Evolutionary conservation across 202 grass and related monocot species (phyloP), one percentile per base, ranked within the genome.

Genomic region (Schoenoplectus triqueter): DNA sequence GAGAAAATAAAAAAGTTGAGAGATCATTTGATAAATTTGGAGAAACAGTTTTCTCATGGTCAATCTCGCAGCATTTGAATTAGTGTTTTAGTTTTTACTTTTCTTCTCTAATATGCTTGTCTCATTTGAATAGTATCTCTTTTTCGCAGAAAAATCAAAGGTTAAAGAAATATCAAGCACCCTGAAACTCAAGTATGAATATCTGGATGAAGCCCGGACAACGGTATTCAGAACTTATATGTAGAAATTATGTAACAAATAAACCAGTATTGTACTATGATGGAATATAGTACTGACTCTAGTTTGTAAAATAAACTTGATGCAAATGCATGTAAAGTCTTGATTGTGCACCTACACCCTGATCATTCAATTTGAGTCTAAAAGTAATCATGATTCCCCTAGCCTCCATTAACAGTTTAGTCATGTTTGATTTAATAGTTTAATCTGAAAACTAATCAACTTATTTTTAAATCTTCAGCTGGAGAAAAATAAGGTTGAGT

Each of bases 1-100:
- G 89, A 96, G 20, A 89, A 92, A 82, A 88, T 88, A n/a, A 96
- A 90, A 81, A 91, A 89, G 31, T 75, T 99, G 82, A 94, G 77
- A 85, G 86, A 94, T 70, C 66, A 42, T 10, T 81, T 96, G 79
- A 69, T 9, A 50, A 80, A 87, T 78, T 75, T 96, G 80, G 92
- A 87, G 86, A 90, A 71, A 62, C 61, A 80, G 87, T 89, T 88
- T 85, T 82, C 66, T n/a, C 78, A 86, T 81, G 80, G 92, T 92
- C 64, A 50, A 82, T 78, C 63, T 61, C 40, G 85, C 72, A 60
- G 56, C 73, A 64, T 5, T 55, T 60, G 42, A 13, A 10, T 82
- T 75, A 62, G 77, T 4, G 51, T 52, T 55, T 59, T 19, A 49
- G 45, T 21, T 84, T 41, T 73, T 3, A 64, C 0, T 64, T 68